Base-by-base conservation (phyloP, 139 green algal genomes). In the Ettlia oleoabundans region DNA sequence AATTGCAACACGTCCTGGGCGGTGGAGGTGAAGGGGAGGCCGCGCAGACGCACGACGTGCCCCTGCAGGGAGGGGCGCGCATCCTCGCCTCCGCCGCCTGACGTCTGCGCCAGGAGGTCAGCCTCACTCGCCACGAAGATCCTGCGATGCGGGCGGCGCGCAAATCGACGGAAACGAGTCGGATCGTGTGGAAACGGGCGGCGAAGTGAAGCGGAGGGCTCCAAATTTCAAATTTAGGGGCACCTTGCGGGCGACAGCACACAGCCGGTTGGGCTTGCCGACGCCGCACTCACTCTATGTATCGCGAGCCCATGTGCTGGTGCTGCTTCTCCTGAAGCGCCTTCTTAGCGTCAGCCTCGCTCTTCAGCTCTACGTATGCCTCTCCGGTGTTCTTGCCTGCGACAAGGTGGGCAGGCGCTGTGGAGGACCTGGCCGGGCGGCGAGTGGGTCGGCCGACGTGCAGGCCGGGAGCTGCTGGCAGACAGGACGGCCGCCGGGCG, bases 21-120 rank as follows among this genome's bases (percentile, higher is more conserved):
- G 0, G 80, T 94, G 15, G 94, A 91, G n/a, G 64, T 90, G 88
- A 92, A 97, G 2, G 95, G 94, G 70, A 98, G 85, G 15, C 95
- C 95, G 0, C 94, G 86, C 74, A 98, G 78, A 19, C 94, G 89
- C 64, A 98, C 82, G 0, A 97, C 91, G 28, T 82, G 90, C 61
- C 86, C 90, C 8, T 68, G 63, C 61, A 89, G 74, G 51, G 66
- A 51, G 30, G 55, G 78, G 5, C 74, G 61, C 9, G 84, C 84
- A n/a, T n/a, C 21, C n/a, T n/a, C 53, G 19, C 80, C 75, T 26
- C 62, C 43, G 0, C 80, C 71, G 7, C 68, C 85, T 69, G 83
- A 86, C 15, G 72, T 79, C 15, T 85, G 80, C 15, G 86, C 89
- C 28, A 74, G 73, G 33, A 94, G 79, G 62, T 94, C 90, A 6